phyloP scores from a whole-genome alignment of 805 yeast species.

The Nakazawaea holstii region DNA sequence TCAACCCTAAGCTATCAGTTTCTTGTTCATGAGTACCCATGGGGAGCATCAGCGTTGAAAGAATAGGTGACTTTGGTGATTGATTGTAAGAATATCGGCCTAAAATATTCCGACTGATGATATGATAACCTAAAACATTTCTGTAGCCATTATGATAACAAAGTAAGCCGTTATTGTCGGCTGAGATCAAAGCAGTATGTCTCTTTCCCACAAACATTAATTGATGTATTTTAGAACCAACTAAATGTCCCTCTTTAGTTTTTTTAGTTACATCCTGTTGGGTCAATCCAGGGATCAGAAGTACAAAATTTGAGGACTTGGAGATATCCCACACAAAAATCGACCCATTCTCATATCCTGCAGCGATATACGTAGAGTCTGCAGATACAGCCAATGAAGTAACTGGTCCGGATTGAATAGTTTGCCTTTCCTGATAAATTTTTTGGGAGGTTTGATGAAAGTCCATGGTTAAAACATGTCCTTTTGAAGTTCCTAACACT shows the following conservation, averaged over 20 bases:
- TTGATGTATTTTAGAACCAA: slow-evolving; percentile 33
- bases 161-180: slow-evolving; percentile 53
- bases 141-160: slow-evolving; percentile 61
- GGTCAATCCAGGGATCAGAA: slow-evolving; percentile 25
- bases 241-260: slow-evolving; percentile 30
- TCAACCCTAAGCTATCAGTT: slow-evolving; percentile 52
- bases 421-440: slow-evolving; percentile 28
- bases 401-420: slow-evolving; percentile 39
- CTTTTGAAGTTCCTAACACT: slow-evolving; percentile 68
- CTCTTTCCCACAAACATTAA: slow-evolving; percentile 43
- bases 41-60: slow-evolving; percentile 49
- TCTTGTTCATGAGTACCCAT: slow-evolving; percentile 48
- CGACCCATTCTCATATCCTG: slow-evolving; percentile 62
- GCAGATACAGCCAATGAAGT: slow-evolving; percentile 53
- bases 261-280: slow-evolving; percentile 15
- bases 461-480: slow-evolving; percentile 61
- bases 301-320: slow-evolving; percentile 22
- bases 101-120: slow-evolving; percentile 41
- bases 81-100: slow-evolving; percentile 36
- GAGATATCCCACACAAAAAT: slow-evolving; percentile 64
- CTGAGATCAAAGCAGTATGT: slow-evolving; percentile 50
- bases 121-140: slow-evolving; percentile 46
- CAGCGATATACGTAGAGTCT: slow-evolving; percentile 66
- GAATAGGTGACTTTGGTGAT: slow-evolving; percentile 17
- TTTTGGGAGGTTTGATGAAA: slow-evolving; percentile 54